These are phyloP conservation scores for Alnus rubra DNA, from an alignment of 306 rosid genomes.

Conservation along the genomic window DNA sequence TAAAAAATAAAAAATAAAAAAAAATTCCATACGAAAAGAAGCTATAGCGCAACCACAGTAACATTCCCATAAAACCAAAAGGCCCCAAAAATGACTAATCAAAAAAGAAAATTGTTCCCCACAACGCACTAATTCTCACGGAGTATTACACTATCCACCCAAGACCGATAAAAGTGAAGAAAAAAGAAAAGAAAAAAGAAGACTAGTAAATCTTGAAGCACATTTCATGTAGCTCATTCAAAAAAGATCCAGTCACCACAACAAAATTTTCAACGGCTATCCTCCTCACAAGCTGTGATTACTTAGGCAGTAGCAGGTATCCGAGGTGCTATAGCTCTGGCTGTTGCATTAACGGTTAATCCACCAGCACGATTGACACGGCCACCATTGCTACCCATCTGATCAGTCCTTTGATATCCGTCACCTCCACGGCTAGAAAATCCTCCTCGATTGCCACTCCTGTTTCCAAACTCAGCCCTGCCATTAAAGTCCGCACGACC, in stretches of 20 bases:
- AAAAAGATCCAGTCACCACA: slow-evolving; percentile 25
- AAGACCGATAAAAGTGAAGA: slow-evolving; percentile 26
- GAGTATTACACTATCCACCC: slow-evolving; percentile 29
- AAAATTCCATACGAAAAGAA: neutral
- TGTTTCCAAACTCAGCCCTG: slow-evolving; percentile 58
- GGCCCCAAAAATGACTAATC: neutral
- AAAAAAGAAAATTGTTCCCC: neutral
- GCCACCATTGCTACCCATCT: slow-evolving; percentile 41
- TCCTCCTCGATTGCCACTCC: slow-evolving; percentile 59
- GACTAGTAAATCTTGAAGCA: slow-evolving; percentile 27
- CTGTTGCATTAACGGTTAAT: slow-evolving; percentile 37
- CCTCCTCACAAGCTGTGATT: slow-evolving; percentile 3
- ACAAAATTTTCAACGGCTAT: slow-evolving; percentile 22
- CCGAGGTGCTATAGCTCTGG: slow-evolving; percentile 40
- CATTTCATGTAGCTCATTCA: slow-evolving; percentile 30
- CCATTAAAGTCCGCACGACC: slow-evolving; percentile 57
- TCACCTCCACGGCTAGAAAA: slow-evolving; percentile 58
- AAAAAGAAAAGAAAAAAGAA: neutral
- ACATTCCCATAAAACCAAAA: neutral
- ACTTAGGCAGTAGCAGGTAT: slow-evolving; percentile 73
- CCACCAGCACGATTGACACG: slow-evolving; percentile 58
- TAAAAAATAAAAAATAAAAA: no score
- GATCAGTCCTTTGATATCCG: slow-evolving; percentile 62
- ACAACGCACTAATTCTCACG: neutral
- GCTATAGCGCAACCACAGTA: neutral